These are phyloP conservation scores for Didymella lethalis DNA, from an alignment of 2,329 filamentous ascomycete genomes.

Conservation along the genomic window DNA sequence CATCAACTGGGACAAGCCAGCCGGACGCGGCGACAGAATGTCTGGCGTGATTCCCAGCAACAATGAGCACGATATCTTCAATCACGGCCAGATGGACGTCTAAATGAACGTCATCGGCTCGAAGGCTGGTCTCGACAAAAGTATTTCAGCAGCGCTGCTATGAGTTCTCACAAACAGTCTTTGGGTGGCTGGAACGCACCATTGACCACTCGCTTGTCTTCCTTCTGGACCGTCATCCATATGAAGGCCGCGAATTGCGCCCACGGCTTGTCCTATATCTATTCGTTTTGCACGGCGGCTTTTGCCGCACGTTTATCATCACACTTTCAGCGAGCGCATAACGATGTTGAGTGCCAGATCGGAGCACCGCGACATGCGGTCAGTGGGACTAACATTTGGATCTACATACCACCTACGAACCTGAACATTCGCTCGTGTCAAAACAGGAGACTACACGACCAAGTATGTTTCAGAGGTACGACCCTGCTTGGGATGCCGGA, in stretches of 20 bases:
- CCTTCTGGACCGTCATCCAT: slow-evolving; percentile 44
- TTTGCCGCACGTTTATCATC: slow-evolving; percentile 18
- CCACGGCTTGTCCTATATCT: slow-evolving; percentile 27
- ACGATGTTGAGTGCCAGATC: slow-evolving; percentile 3
- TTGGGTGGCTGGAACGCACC: slow-evolving; percentile 10
- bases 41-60: slow-evolving; percentile 58
- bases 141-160: slow-evolving; percentile 40
- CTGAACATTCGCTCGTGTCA: slow-evolving; percentile 10
- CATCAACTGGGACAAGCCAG: slow-evolving; percentile 52
- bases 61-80: slow-evolving; percentile 59
- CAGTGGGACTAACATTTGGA: slow-evolving; percentile 7
- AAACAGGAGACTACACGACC: slow-evolving; percentile 7
- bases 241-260: slow-evolving; percentile 36
- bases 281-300: slow-evolving; percentile 24
- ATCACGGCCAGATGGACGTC: slow-evolving; percentile 51
- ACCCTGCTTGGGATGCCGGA: slow-evolving; percentile 7
- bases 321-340: slow-evolving; percentile 14
- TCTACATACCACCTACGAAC: slow-evolving; percentile 23
- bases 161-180: slow-evolving; percentile 15
- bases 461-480: slow-evolving; percentile 3
- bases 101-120: slow-evolving; percentile 26
- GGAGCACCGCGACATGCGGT: slow-evolving; percentile 7
- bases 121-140: slow-evolving; percentile 38
- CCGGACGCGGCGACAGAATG: slow-evolving; percentile 59
- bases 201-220: slow-evolving; percentile 7